Base-by-base conservation (phyloP, 331 rosid genomes). In the Dryas integrifolia region DNA sequence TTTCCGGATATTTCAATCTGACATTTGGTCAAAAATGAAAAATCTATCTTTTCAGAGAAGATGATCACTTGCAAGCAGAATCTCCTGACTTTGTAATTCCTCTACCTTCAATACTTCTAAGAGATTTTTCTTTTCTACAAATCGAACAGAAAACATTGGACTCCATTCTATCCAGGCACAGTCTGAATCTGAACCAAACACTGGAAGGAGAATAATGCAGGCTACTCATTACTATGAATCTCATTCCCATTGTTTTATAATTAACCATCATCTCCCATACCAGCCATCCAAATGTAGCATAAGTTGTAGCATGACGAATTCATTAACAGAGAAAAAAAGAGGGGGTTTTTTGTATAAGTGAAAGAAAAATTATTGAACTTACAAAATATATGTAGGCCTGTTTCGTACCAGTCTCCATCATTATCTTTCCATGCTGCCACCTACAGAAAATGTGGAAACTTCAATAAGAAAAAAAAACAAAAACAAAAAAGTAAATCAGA, bases 341-440 rank as follows among this genome's bases (percentile, higher is more conserved):
- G 57, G 9, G 12, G 57, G 53, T 3, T 47, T 15, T 46, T 8
- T 3, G 2, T 11, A 5, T 13, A 57, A 30, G 35, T 6, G 14
- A n/a, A 35, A 8, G 44, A 16, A 39, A 9, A 68, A 14, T 3
- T 12, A 21, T 56, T 52, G 3, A 67, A 84, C 97, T 88, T 84
- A 94, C 98, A 94, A 81, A 94, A 94, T 79, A 94, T 94, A 78
- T 94, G 98, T 38, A 94, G 86, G 76, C 98, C 98, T 18, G 98
- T 94, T 83, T 94, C 98, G 15, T 89, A 94, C 97, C 97, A 91
- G 72, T 94, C 98, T 76, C 98, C 98, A 77, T 91, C 96, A 8
- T 89, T 70, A 83, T 94, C 98, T 89, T 94, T 86, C 98, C 98
- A 94, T 7, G 98, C 98, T 66, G 97, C 98, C 78, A 94, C 83